These are phyloP conservation scores for Ganoderma multipileum DNA, from an alignment of 1,284 basidiomycete species.

Conservation along the genomic window DNA sequence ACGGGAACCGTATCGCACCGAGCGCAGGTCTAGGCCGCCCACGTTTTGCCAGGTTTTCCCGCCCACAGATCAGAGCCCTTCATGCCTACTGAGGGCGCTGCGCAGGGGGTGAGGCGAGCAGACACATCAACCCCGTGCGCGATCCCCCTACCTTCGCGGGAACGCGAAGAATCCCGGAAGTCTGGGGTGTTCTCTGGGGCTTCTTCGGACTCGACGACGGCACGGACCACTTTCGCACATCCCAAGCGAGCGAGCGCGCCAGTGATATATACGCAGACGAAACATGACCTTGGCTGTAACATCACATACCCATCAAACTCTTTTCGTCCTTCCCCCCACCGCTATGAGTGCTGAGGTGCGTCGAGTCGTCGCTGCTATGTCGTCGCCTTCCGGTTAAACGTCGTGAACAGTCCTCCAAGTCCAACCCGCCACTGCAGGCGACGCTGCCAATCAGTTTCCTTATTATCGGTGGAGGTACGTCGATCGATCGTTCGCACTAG, in stretches of 20 bases:
- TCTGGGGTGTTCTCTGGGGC: not conserved
- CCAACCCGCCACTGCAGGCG: conserved; percentile 33
- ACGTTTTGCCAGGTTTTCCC: not conserved
- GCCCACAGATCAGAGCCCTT: not conserved
- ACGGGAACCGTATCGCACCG: not conserved
- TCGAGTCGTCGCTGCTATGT: not conserved
- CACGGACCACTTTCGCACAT: not conserved
- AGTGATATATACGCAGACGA: conserved; percentile 11
- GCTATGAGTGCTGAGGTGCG: conserved; percentile 15
- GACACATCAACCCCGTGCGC: conserved; percentile 1
- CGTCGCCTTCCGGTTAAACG: not conserved
- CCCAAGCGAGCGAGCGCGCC: conserved; percentile 9
- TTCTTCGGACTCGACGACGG: not conserved
- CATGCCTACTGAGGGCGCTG: not conserved
- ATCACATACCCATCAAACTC: conserved; percentile 1
- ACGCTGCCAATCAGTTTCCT: conserved; percentile 51
- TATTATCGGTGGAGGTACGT: conserved; percentile 55
- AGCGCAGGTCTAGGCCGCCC: not conserved
- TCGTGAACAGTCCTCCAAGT: conserved; percentile 21
- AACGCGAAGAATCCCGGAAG: not conserved
- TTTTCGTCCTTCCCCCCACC: not conserved
- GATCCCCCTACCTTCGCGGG: not conserved
- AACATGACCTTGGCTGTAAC: not conserved
- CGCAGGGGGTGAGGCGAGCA: not conserved
- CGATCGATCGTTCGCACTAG: conserved; percentile 1